Evolutionary conservation across 2,329 filamentous ascomycete species (phyloP).

Genomic region (Reticulascus tulasneorum): DNA sequence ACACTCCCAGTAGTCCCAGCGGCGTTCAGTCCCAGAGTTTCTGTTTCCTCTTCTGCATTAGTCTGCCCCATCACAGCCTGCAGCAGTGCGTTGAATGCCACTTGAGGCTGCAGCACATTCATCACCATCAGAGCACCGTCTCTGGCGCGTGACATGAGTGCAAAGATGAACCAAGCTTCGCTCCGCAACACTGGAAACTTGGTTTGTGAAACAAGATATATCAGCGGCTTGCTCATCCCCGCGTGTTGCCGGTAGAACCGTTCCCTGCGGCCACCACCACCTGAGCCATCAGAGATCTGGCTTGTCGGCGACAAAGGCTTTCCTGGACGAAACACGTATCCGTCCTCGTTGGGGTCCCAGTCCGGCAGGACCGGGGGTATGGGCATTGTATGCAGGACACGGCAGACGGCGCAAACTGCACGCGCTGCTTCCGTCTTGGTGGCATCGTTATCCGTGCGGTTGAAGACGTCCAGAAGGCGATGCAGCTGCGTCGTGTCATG

Average conservation of each 20-base stretch:
- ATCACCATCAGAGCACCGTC: slow-evolving; percentile 46
- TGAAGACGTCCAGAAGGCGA: slow-evolving; percentile 33
- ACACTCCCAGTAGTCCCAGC: background rate
- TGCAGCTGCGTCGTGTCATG: slow-evolving; percentile 28
- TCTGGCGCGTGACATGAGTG: slow-evolving; percentile 51
- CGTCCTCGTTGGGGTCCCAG: slow-evolving; percentile 26
- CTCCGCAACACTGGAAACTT: slow-evolving; percentile 58
- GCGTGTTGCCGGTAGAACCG: slow-evolving; percentile 44
- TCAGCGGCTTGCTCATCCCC: slow-evolving; percentile 37
- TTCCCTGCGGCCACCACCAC: slow-evolving; percentile 17
- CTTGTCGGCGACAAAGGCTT: slow-evolving; percentile 7
- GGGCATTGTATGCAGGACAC: slow-evolving; percentile 45
- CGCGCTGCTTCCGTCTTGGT: slow-evolving; percentile 58
- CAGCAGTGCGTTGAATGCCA: slow-evolving; percentile 40
- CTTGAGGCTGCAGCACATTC: slow-evolving; percentile 34
- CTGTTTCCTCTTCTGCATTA: slow-evolving; percentile 12
- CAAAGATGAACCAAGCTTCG: slow-evolving; percentile 60
- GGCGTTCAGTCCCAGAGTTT: background rate
- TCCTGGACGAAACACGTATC: slow-evolving; percentile 16
- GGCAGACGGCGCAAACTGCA: slow-evolving; percentile 47
- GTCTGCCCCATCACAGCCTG: slow-evolving; percentile 46
- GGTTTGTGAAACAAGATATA: slow-evolving; percentile 50
- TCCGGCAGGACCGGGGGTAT: slow-evolving; percentile 26
- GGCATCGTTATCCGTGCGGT: slow-evolving; percentile 39
- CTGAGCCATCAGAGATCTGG: slow-evolving; percentile 10